A percentile compares a stretch with the other conserved stretches of the same genome.
These are phyloP conservation scores for Colletotrichum siamense DNA, from an alignment of 2,329 filamentous ascomycete species.

Conservation along the genomic window DNA sequence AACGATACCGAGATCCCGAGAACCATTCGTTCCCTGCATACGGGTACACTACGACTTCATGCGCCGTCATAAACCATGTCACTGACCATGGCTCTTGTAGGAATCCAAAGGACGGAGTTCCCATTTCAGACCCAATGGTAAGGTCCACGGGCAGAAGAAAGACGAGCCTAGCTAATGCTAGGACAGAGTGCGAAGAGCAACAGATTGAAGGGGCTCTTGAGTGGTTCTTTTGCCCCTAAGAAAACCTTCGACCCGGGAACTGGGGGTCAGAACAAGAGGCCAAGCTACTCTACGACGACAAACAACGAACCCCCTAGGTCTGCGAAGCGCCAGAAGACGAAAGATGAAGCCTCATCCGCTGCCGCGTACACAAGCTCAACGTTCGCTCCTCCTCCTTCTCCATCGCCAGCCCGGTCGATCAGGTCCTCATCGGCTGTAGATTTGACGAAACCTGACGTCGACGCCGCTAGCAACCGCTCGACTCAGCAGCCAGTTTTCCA, in stretches of 20 bases:
- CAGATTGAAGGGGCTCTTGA: background rate
- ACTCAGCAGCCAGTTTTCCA: background rate
- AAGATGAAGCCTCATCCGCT: background rate
- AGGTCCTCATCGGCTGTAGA: background rate
- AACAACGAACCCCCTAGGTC: background rate
- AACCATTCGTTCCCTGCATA: slow-evolving; percentile 11
- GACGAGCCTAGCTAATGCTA: background rate
- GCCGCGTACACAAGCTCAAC: background rate
- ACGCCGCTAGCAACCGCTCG: slow-evolving; percentile 4
- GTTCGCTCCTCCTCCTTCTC: background rate
- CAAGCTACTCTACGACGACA: background rate
- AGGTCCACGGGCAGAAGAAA: background rate
- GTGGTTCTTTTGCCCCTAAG: background rate
- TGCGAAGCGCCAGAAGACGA: slow-evolving; percentile 12
- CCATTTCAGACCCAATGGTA: slow-evolving; percentile 14
- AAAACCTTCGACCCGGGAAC: background rate
- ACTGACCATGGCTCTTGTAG: background rate
- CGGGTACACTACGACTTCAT: background rate
- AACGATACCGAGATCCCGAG: background rate
- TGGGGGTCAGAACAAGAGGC: background rate
- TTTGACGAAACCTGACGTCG: slow-evolving; percentile 9
- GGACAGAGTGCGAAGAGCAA: background rate
- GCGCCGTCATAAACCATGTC: background rate
- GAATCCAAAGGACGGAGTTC: slow-evolving; percentile 12
- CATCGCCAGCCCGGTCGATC: background rate